Evolutionary conservation across 2,329 filamentous ascomycete species (phyloP).

Genomic region (Pseudophaeomoniella oleicola): DNA sequence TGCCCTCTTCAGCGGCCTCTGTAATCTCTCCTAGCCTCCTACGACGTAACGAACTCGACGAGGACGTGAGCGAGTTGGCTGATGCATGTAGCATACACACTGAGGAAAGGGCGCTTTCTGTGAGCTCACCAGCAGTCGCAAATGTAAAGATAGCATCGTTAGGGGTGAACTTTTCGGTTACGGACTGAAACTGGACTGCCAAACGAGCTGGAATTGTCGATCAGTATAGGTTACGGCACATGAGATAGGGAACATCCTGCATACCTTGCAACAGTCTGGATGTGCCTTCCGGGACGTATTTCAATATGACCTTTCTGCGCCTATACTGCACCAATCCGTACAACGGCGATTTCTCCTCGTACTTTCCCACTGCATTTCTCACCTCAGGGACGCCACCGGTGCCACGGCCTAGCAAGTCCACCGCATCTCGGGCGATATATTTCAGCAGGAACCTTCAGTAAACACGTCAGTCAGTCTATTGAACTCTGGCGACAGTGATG

Average conservation of each 20-base stretch:
- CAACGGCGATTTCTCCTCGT: slow-evolving; percentile 72
- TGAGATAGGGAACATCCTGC: slow-evolving; percentile 15
- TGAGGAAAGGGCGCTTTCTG: slow-evolving; percentile 73
- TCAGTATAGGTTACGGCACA: slow-evolving; percentile 3
- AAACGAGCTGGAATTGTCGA: slow-evolving; percentile 52
- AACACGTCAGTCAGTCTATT: slow-evolving; percentile 3
- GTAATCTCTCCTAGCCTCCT: slow-evolving; percentile 78
- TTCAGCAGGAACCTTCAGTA: slow-evolving; percentile 74
- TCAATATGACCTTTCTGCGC: slow-evolving; percentile 78
- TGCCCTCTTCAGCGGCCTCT: slow-evolving; percentile 64
- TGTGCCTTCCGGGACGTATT: slow-evolving; percentile 80
- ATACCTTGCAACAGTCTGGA: slow-evolving; percentile 85
- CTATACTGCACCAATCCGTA: slow-evolving; percentile 88
- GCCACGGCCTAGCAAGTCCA: slow-evolving; percentile 63
- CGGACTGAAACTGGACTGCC: slow-evolving; percentile 50
- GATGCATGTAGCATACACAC: slow-evolving; percentile 83
- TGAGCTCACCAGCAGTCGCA: slow-evolving; percentile 59
- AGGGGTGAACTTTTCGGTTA: slow-evolving; percentile 58
- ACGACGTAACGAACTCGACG: slow-evolving; percentile 62
- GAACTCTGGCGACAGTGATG: slow-evolving; percentile 5
- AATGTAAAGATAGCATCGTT: slow-evolving; percentile 79
- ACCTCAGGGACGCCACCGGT: slow-evolving; percentile 73
- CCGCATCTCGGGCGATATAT: slow-evolving; percentile 76
- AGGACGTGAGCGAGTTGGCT: slow-evolving; percentile 72
- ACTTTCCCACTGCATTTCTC: slow-evolving; percentile 60